Conservation (phyloP, 768 basidiomycete species). For the Pleurotus sapidus region DNA sequence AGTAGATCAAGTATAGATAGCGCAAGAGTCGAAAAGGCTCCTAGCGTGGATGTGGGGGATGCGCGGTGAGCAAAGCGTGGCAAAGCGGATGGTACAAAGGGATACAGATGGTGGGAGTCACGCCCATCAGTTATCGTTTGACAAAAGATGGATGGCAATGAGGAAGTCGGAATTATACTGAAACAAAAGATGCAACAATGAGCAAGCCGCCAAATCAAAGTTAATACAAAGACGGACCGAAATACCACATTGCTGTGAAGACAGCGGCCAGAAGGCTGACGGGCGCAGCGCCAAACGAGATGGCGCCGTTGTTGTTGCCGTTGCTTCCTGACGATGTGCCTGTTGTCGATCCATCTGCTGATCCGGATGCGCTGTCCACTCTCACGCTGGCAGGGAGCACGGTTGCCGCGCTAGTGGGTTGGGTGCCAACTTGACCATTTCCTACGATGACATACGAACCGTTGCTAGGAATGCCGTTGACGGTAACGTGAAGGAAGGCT, state of each 20-base stretch:
- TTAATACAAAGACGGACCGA: background rate
- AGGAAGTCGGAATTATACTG: background rate
- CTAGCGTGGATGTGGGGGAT: no score
- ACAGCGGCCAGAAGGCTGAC: background rate
- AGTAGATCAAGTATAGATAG: constrained; percentile 7
- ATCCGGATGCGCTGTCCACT: constrained; percentile 38
- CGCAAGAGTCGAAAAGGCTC: background rate
- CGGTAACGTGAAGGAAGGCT: constrained; percentile 64
- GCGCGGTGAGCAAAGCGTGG: no score
- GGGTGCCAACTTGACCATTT: constrained; percentile 59
- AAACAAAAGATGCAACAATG: background rate
- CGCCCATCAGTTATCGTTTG: background rate
- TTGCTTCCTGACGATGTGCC: constrained; percentile 2
- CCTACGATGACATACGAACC: constrained; percentile 69
- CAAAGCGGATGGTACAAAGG: no score
- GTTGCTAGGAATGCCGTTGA: constrained; percentile 72
- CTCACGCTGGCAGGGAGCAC: constrained; percentile 50
- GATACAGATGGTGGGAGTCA: background rate
- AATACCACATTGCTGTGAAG: background rate
- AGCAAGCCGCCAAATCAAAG: background rate
- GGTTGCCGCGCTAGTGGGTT: constrained; percentile 41
- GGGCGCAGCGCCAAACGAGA: constrained; percentile 12
- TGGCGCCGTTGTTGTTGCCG: constrained; percentile 17
- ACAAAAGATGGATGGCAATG: background rate
- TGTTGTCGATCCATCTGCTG: constrained; percentile 19